These are phyloP conservation scores for Euphorbia corollata DNA, from an alignment of 441 rosid species.

Conservation along the genomic window DNA sequence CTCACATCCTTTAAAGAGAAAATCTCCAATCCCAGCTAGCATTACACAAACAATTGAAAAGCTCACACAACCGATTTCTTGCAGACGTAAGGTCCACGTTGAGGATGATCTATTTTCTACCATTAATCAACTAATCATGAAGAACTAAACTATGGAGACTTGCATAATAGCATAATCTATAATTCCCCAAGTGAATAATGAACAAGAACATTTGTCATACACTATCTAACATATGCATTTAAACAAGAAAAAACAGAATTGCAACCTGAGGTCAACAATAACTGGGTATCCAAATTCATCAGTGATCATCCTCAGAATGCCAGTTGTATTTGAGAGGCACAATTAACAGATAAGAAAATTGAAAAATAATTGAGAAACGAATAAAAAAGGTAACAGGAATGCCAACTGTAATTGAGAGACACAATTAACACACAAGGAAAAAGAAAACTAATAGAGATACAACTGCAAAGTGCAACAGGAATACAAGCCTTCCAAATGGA, in stretches of 20 bases:
- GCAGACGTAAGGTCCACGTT: neutral
- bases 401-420: neutral
- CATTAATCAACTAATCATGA: neutral
- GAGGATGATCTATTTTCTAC: neutral
- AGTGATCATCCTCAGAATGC: neutral
- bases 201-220: neutral
- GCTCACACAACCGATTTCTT: neutral
- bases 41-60: neutral
- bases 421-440: neutral
- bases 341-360: neutral
- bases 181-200: neutral
- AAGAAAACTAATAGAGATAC: neutral
- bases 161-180: slow-evolving; percentile 1
- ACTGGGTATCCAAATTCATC: neutral
- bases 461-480: neutral
- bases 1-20: neutral
- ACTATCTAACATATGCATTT: neutral
- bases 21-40: neutral
- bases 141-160: neutral
- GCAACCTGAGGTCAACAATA: neutral
- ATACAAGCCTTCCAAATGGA: neutral
- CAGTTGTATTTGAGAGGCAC: neutral
- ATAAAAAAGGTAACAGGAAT: neutral
- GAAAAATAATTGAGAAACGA: no score
- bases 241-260: neutral